These are phyloP conservation scores for Lipomyces anomalus DNA, from an alignment of 805 yeast genomes.

Conservation along the genomic window DNA sequence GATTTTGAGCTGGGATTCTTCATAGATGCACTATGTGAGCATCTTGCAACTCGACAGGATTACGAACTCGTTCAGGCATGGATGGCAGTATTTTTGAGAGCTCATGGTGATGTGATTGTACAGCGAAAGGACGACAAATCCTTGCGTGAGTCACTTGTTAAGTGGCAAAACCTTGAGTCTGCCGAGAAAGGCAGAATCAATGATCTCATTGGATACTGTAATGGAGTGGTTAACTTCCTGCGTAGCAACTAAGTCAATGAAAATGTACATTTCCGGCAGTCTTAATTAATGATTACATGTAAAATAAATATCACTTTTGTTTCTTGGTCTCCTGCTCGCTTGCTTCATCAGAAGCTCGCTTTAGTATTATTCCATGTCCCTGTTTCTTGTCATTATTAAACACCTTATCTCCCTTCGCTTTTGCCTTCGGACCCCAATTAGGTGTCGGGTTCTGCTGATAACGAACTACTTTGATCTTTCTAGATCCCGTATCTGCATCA, in stretches of 20 bases:
- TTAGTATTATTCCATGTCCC: conserved; percentile 3
- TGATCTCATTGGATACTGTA: conserved; percentile 63
- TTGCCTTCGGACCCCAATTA: conserved; percentile 96
- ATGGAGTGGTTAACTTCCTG: conserved; percentile 59
- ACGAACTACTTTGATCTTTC: conserved; percentile 76
- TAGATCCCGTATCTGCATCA: conserved; percentile 53
- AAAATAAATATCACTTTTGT: neutral
- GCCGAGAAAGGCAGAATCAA: conserved; percentile 47
- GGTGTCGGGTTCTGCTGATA: conserved; percentile 89
- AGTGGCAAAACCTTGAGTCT: conserved; percentile 44
- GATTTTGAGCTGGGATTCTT: conserved; percentile 60
- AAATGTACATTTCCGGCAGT: neutral
- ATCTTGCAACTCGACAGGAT: conserved; percentile 51
- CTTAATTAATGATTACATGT: neutral
- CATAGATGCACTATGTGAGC: conserved; percentile 59
- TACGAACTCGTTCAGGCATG: conserved; percentile 79
- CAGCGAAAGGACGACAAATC: conserved; percentile 30
- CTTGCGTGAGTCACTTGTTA: conserved; percentile 41
- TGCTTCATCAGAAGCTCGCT: too few species aligned
- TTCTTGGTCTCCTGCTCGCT: neutral
- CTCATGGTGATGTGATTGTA: conserved; percentile 75
- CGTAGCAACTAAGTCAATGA: conserved; percentile 10
- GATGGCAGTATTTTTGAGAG: conserved; percentile 63
- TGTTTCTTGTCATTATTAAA: conserved; percentile 1
- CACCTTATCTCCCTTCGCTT: conserved; percentile 41